Percentiles rank a stretch among this genome's conserved stretches.
These are phyloP conservation scores for Nyctanthes arbortristis DNA, from an alignment of 257 asterid genomes.

Conservation along the genomic window DNA sequence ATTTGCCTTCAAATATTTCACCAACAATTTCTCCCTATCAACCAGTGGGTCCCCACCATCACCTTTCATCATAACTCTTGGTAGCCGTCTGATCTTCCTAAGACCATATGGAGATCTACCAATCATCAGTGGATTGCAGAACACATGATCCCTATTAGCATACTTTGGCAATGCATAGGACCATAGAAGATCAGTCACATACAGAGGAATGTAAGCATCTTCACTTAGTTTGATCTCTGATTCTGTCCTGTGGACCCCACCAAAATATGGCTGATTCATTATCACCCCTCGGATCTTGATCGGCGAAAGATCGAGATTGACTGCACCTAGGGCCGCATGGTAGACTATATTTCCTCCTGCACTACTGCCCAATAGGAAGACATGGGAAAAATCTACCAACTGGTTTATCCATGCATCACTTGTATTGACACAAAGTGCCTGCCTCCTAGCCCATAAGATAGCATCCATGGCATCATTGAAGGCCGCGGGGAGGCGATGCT, in stretches of 20 bases:
- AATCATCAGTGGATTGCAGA: slow-evolving; percentile 34
- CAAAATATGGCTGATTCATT: slow-evolving; percentile 58
- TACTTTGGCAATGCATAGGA: slow-evolving; percentile 54
- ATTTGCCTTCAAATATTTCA: slow-evolving; percentile 44
- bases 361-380: slow-evolving; percentile 66
- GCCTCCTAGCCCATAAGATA: slow-evolving; percentile 43
- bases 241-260: slow-evolving; percentile 49
- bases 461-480: slow-evolving; percentile 74
- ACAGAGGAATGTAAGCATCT: slow-evolving; percentile 44
- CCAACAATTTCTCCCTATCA: slow-evolving; percentile 65
- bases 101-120: slow-evolving; percentile 13
- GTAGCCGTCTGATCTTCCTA: slow-evolving; percentile 48
- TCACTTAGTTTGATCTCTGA: slow-evolving; percentile 40
- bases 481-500: slow-evolving; percentile 80
- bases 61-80: slow-evolving; percentile 53
- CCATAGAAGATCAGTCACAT: slow-evolving; percentile 59
- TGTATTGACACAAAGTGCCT: slow-evolving; percentile 19
- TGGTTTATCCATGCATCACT: slow-evolving; percentile 52
- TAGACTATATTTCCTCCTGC: slow-evolving; percentile 61
- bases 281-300: slow-evolving; percentile 58
- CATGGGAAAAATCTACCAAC: slow-evolving; percentile 49
- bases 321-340: slow-evolving; percentile 39
- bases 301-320: slow-evolving; percentile 41
- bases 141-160: slow-evolving; percentile 58
- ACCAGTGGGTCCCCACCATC: slow-evolving; percentile 58